Evolutionary conservation across 345 rosid genomes (phyloP).

Genomic region (Microcos paniculata): DNA sequence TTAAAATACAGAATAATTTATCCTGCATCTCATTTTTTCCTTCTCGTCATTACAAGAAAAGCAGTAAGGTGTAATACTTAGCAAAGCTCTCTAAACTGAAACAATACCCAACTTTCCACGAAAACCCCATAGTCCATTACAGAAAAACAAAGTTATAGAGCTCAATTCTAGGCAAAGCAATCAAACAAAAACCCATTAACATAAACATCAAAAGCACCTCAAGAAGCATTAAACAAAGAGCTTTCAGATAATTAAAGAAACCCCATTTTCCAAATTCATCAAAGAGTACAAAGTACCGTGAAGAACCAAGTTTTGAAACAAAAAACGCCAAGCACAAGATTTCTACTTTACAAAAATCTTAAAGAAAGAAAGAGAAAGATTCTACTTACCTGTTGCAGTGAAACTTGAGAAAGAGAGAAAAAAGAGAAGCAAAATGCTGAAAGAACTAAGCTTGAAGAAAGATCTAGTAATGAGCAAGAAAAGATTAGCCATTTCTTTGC

Average conservation of each 20-base stretch:
- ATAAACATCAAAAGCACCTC: not conserved
- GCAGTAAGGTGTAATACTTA: not conserved
- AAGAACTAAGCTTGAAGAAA: constrained; percentile 24
- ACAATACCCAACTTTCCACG: not conserved
- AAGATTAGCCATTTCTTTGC: constrained; percentile 38
- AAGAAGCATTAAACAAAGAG: not conserved
- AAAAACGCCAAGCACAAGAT: constrained; percentile 16
- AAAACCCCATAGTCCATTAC: not conserved
- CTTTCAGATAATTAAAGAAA: not conserved
- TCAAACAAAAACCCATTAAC: not conserved
- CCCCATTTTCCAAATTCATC: constrained; percentile 11
- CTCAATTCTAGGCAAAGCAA: not conserved
- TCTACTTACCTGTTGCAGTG: constrained; percentile 49
- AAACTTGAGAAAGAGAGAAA: constrained; percentile 44
- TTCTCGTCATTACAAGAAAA: not conserved
- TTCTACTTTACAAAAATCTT: not conserved
- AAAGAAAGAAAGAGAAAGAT: not conserved
- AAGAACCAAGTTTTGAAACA: not conserved
- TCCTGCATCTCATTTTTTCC: not conserved
- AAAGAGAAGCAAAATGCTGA: constrained; percentile 31
- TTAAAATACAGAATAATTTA: not conserved
- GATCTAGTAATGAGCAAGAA: constrained; percentile 23
- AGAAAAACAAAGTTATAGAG: not conserved
- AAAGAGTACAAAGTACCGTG: not conserved
- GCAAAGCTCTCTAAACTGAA: not conserved